Base-by-base conservation (phyloP, 306 rosid genomes). In the Vigna unguiculata region DNA sequence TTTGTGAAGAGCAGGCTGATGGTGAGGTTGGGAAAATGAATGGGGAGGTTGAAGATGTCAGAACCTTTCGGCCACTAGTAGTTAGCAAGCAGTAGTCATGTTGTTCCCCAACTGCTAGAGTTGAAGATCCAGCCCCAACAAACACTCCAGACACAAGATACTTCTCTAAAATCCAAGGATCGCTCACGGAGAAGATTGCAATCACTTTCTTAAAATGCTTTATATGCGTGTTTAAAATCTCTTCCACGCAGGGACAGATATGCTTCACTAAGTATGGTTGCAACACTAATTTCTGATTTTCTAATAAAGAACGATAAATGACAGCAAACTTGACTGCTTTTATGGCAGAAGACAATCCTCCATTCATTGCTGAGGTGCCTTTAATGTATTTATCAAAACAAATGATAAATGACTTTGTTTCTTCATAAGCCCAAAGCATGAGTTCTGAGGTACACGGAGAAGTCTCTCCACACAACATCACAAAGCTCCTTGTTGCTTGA, bases 41-140 rank as follows among this genome's bases (percentile, higher is more conserved):
- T n/a, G n/a, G n/a, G n/a, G n/a, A n/a, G n/a, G n/a, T n/a, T n/a
- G n/a, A n/a, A n/a, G n/a, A 68, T 22, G 89, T 88, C 28, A 80
- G 76, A 80, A 90, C 87, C 84, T 92, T 90, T 68, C 90, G 15
- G 69, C 97, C 96, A 25, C 93, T 87, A 77, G 83, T 46, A 71
- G 97, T 90, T 74, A 92, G 90, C 47, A 88, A 69, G 82, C 91
- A 90, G 80, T 82, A 84, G 61, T 88, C 89, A 19, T 81, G 75
- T 73, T 85, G 86, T 70, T 85, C 84, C 59, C 71, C 86, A 48
- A 72, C 74, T 52, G 72, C 72, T 75, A 69, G 69, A 55, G 87
- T 76, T 20, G 80, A 68, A 47, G 80, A 78, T 66, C 72, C 87
- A 69, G 38, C 81, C 77, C 65, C 90, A 45, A 74, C 82, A 72